phyloP scores from a whole-genome alignment of 495 filamentous ascomycete genomes.

The Melanomma pulvis-pyrius region DNA sequence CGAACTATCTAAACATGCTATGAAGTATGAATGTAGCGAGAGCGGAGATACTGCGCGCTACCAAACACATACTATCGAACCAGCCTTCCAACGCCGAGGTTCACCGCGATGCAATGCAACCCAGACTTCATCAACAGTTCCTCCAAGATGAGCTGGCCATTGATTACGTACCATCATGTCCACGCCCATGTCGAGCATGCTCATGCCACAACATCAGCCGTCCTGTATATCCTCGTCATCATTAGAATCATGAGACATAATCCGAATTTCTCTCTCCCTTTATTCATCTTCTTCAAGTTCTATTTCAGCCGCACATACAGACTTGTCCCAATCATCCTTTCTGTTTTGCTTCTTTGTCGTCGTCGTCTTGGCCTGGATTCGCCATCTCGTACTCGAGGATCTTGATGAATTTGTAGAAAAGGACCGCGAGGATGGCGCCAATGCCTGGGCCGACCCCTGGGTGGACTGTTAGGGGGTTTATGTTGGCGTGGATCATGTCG shows the following conservation, averaged over 20 bases:
- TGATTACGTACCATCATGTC: too few relatives aligned
- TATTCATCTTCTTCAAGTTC: neutral
- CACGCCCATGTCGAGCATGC: too few relatives aligned
- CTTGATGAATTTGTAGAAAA: constrained; percentile 38
- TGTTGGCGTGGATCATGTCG: neutral
- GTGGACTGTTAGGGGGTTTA: neutral
- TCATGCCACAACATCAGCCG: too few relatives aligned
- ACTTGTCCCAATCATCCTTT: neutral
- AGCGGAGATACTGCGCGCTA: neutral
- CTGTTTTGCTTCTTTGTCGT: neutral
- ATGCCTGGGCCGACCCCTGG: constrained; percentile 35
- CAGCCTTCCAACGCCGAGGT: too few relatives aligned
- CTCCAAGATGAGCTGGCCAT: too few relatives aligned
- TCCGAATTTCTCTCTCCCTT: neutral
- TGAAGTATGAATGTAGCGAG: neutral
- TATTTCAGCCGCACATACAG: too few relatives aligned
- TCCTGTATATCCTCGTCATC: too few relatives aligned
- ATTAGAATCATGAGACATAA: neutral
- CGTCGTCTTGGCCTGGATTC: constrained; percentile 35
- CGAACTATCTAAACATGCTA: neutral
- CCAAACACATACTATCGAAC: neutral
- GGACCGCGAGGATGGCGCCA: constrained; percentile 34
- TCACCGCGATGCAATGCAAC: too few relatives aligned
- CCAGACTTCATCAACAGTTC: too few relatives aligned
- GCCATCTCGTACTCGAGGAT: constrained; percentile 36